Conservation (phyloP, 805 yeast species). For the Metschnikowia amazonensis region DNA sequence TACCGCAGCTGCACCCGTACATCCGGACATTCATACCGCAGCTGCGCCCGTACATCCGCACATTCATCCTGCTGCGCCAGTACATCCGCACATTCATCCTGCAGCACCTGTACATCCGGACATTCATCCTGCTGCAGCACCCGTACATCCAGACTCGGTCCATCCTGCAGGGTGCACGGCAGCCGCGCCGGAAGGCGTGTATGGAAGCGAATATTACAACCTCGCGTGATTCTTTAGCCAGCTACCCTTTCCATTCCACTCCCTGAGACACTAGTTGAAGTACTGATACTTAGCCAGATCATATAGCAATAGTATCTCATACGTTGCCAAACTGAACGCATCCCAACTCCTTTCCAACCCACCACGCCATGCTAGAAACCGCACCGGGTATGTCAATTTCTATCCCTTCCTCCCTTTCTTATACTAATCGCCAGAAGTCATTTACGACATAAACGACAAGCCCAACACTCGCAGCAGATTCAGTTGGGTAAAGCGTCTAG, state of each 20-base stretch:
- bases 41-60: not conserved
- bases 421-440: conserved; percentile 8
- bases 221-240: not conserved
- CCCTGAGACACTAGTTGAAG: not conserved
- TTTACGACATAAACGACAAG: conserved; percentile 19
- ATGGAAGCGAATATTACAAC: not conserved
- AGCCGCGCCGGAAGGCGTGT: not conserved
- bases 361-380: conserved; percentile 2
- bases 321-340: not conserved
- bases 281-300: not conserved
- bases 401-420: not conserved
- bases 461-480: conserved; percentile 32
- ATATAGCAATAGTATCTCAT: not conserved
- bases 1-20: no score
- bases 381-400: not conserved
- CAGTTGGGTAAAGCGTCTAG: conserved; percentile 39
- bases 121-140: no score
- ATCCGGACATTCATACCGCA: no score
- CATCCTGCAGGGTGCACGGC: not conserved
- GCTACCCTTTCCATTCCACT: not conserved
- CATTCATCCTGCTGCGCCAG: no score
- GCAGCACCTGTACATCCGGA: no score
- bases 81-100: no score
- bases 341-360: not conserved
- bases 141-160: not conserved